Base-by-base conservation (phyloP, 2,329 filamentous ascomycete species). In the Apiospora pterosperma region DNA sequence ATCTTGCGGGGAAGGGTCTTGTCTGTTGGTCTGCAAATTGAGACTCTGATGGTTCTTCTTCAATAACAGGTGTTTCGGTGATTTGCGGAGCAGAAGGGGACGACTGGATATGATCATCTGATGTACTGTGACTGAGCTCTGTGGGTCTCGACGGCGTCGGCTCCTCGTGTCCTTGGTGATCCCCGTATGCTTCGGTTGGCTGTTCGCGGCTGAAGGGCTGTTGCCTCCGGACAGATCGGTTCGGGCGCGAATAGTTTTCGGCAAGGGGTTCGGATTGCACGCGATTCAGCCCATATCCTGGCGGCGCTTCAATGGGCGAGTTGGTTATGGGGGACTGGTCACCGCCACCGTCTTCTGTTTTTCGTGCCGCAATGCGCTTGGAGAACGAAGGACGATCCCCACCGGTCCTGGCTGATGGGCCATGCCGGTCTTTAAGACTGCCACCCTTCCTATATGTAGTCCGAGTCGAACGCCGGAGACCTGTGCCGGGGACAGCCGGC, bases 371-470 rank as follows among this genome's bases (percentile, higher is more conserved):
- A 55, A 88, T 82, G 42, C 95, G 87, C 76, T 92, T 92, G 1
- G 92, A 91, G 69, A 93, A 90, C 0, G 91, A 88, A 4, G 88
- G 82, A 4, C 65, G 59, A n/a, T 63, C 64, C 10, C 64, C 61
- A 21, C 63, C 91, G 86, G 66, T 96, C 91, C 28, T 92, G 91
- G 61, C 91, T 90, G 67, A 97, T 78, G 78, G 93, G 64, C 92
- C 82, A 69, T 88, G 92, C 71, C 94, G 84, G 76, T 98, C 97
- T 52, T 92, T 95, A 67, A 97, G 77, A 79, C 94, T 97, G 38
- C 94, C 94, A 65, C 92, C 84, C 71, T 88, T 92, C 71, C 94
- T 85, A 76, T 98, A 98, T 31, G 92, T 95, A 5, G 96, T 99
- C 63, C 92, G 87, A 23, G 93, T 99, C 14, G 96, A 97, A 67